Conservation (phyloP, 345 rosid genomes). For the Microthlaspi erraticum region DNA sequence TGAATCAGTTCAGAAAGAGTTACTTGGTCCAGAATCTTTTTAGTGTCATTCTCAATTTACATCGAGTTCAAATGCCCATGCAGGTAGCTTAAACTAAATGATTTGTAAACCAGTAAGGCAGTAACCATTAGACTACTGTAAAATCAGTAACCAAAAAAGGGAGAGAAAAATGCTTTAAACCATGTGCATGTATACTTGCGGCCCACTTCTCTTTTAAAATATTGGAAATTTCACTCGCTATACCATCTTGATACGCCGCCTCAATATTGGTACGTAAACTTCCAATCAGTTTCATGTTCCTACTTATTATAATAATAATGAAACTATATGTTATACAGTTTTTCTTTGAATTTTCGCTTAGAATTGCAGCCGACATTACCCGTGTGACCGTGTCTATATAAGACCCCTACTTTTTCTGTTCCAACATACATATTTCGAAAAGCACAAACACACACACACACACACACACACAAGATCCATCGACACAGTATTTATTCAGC, state of each 20-base stretch:
- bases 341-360: conserved; percentile 28
- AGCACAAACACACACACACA: conserved; percentile 8
- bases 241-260: conserved; percentile 41
- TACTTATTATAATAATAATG: conserved; percentile 12
- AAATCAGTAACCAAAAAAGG: not conserved
- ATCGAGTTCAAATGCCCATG: not conserved
- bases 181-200: conserved; percentile 14
- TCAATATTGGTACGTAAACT: conserved; percentile 32
- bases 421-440: conserved; percentile 14
- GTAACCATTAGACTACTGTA: not conserved
- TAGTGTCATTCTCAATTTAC: not conserved
- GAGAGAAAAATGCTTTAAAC: not conserved
- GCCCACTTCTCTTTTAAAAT: conserved; percentile 24
- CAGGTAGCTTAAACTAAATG: not conserved
- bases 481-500: conserved; percentile 12
- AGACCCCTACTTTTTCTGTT: conserved; percentile 19
- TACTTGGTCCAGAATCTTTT: not conserved
- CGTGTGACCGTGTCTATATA: conserved; percentile 31
- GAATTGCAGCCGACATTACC: conserved; percentile 36
- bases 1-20: not conserved
- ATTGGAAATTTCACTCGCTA: conserved; percentile 24
- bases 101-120: not conserved
- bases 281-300: conserved; percentile 34
- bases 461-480: not conserved
- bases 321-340: conserved; percentile 30